Evolutionary conservation across 768 basidiomycete genomes (phyloP), one percentile per base, ranked within the genome.

Genomic region (Wakefieldia striispora): DNA sequence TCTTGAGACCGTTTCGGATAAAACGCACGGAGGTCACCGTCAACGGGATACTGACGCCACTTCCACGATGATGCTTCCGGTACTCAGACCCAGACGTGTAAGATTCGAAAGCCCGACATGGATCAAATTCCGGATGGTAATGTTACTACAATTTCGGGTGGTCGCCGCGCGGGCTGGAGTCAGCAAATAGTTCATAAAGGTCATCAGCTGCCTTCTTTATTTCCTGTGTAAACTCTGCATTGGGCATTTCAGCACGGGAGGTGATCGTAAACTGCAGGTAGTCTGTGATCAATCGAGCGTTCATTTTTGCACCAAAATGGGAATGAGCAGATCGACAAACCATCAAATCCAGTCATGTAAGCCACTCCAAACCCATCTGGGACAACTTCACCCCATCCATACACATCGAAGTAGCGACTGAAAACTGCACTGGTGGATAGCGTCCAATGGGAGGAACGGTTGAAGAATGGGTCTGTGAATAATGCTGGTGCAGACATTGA

Each of bases 371-470:
- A 97, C 1, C 95, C 95, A 56, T 97, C 86, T 1, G 90, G 85
- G 21, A 95, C 91, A 39, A 97, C 89, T 78, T 92, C 90, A 42
- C 95, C 95, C 95, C 95, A 97, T 13, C 94, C 94, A 68, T 97
- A 93, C 19, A 78, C 82, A 33, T 76, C 78, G 61, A 97, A 83
- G 66, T 89, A 86, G 51, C 84, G 84, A n/a, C 88, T 91, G 59
- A 87, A 88, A 26, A 97, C 75, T 5, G 91, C 87, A 45, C 89
- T 92, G 14, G 95, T 97, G 65, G 91, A 94, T 57, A 97, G 72
- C 6, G 84, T 83, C 95, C 95, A 97, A 54, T 87, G 75, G 40
- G 81, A 84, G 26, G 86, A 83, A 24, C 88, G 81, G 37, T 72
- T 68, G 59, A 80, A 83, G 19, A 93, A 77, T 12, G 88, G 82